Percentiles rank a stretch among this genome's conserved stretches.
Evolutionary conservation across 2,329 filamentous ascomycete species (phyloP).

Genomic region (Pestalotiopsis sp.): DNA sequence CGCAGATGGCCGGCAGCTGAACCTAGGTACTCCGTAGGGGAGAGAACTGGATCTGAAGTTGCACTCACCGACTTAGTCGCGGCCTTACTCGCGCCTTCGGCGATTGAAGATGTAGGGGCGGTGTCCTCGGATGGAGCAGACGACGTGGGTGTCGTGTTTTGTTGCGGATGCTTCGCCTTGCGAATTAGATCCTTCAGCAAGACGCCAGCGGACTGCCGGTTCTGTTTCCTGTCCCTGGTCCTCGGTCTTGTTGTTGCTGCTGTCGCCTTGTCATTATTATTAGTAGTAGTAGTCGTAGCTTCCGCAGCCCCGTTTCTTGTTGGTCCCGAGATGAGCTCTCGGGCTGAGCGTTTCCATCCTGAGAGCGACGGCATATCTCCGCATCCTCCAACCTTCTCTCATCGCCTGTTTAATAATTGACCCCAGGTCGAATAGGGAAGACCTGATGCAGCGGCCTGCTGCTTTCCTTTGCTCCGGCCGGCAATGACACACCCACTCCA

Average conservation of each 20-base stretch:
- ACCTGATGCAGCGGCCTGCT: neutral
- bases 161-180: conserved; percentile 22
- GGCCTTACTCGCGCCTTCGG: conserved; percentile 1
- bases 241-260: neutral
- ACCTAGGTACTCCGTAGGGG: neutral
- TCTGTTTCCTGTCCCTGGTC: conserved; percentile 12
- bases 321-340: conserved; percentile 24
- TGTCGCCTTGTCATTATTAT: conserved; percentile 9
- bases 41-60: neutral
- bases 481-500: neutral
- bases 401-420: neutral
- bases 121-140: neutral
- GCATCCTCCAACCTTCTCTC: neutral
- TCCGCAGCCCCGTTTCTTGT: conserved; percentile 6
- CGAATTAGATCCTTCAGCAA: conserved; percentile 27
- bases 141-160: neutral
- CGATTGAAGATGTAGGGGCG: conserved; percentile 6
- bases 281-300: neutral
- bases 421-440: neutral
- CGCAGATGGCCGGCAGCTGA: conserved; percentile 11
- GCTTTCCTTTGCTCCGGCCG: neutral
- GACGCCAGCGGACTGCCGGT: conserved; percentile 18
- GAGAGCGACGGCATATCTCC: conserved; percentile 27
- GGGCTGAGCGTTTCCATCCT: conserved; percentile 25
- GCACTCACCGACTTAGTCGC: conserved; percentile 9